Evolutionary conservation across 148 eudicot species (phyloP).

Genomic region (Oxyria digyna): DNA sequence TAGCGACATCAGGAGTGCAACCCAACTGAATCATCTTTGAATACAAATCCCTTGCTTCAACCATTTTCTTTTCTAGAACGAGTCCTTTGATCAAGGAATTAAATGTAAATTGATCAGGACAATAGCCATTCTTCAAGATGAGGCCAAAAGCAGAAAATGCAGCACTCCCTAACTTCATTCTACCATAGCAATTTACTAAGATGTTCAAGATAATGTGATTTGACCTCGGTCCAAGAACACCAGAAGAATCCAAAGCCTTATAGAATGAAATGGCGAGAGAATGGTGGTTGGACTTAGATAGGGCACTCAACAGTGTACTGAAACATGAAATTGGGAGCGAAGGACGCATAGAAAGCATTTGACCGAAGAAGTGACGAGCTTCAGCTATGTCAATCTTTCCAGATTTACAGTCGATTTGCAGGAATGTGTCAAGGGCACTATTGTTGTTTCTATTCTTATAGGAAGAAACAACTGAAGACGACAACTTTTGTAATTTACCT

Average conservation of each 20-base stretch:
- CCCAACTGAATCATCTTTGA: slow-evolving; percentile 15
- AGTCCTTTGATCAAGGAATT: background rate
- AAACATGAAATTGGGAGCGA: slow-evolving; percentile 4
- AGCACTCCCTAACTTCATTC: slow-evolving; percentile 9
- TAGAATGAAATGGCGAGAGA: slow-evolving; percentile 11
- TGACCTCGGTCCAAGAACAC: background rate
- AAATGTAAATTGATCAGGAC: background rate
- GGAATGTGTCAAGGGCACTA: background rate
- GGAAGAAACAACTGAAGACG: background rate
- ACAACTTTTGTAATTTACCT: background rate
- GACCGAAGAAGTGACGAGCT: slow-evolving; percentile 7
- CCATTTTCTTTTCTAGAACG: background rate
- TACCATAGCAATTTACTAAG: slow-evolving; percentile 19
- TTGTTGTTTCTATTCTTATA: background rate
- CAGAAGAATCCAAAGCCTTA: slow-evolving; percentile 2
- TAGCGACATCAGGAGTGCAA: slow-evolving; percentile 13
- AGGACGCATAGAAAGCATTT: slow-evolving; percentile 3
- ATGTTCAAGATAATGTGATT: slow-evolving; percentile 14
- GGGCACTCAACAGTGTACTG: slow-evolving; percentile 6
- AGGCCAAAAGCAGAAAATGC: slow-evolving; percentile 10
- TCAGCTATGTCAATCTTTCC: background rate
- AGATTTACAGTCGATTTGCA: background rate
- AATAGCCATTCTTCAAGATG: background rate
- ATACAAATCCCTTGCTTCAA: background rate
- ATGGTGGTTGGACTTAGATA: slow-evolving; percentile 11